These are phyloP conservation scores for Parmales sp. DNA, from an alignment of 108 stramenopile species.

Conservation along the genomic window DNA sequence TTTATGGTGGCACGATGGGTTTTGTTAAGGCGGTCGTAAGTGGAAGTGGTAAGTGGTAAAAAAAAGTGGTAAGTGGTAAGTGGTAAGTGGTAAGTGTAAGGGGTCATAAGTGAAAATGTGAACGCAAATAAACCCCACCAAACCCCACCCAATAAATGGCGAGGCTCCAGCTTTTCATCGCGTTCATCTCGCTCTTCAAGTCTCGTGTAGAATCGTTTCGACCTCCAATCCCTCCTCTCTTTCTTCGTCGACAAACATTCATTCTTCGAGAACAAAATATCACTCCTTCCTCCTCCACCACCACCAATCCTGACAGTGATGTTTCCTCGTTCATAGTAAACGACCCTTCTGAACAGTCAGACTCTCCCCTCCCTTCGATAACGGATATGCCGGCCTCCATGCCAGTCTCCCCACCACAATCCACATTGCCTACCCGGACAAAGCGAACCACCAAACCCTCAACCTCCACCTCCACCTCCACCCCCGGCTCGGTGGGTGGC, in stretches of 20 bases:
- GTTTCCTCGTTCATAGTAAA: too few species aligned
- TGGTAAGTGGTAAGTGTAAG: not conserved
- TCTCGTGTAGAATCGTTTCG: not conserved
- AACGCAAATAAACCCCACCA: not conserved
- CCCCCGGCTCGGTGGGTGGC: too few species aligned
- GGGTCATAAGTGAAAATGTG: not conserved
- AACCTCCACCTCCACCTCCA: too few species aligned
- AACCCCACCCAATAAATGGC: not conserved
- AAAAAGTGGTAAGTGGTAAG: not conserved
- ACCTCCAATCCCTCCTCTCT: not conserved
- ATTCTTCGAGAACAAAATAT: too few species aligned
- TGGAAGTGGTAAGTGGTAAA: not conserved
- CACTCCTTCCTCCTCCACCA: too few species aligned
- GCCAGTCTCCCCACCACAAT: too few species aligned
- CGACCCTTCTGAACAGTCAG: too few species aligned
- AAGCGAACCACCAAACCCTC: too few species aligned
- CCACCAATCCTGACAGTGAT: too few species aligned
- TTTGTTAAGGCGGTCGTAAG: not conserved
- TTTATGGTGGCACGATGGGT: not conserved
- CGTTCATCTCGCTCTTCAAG: not conserved
- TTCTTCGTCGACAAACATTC: not conserved
- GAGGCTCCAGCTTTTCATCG: not conserved
- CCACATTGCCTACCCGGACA: too few species aligned
- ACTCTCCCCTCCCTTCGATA: too few species aligned
- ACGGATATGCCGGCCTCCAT: too few species aligned